Conservation (phyloP, 352 stramenopile genomes). For the Globisporangium acanthophoron region DNA sequence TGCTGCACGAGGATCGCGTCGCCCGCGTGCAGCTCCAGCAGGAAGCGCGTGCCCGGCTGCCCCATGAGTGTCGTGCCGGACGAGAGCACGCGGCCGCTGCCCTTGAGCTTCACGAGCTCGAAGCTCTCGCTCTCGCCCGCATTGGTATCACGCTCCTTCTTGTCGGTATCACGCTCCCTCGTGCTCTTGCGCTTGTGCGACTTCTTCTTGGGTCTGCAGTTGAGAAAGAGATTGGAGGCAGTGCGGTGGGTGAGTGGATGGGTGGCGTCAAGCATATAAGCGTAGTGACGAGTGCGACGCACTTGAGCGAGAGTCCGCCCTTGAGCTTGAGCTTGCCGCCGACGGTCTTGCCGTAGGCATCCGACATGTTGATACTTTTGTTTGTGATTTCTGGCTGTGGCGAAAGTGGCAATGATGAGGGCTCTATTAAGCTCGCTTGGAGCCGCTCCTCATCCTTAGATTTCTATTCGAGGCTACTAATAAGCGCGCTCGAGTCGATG, state of each 20-base stretch:
- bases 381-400: too few species aligned
- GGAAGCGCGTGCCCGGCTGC: conserved; percentile 75
- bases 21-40: conserved; percentile 70
- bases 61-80: conserved; percentile 88
- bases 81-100: conserved; percentile 77
- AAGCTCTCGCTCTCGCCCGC: conserved; percentile 30
- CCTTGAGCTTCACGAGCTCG: conserved; percentile 71
- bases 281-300: conserved; percentile 5
- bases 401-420: too few species aligned
- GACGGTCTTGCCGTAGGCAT: conserved; percentile 63
- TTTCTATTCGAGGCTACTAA: too few species aligned
- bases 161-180: conserved; percentile 30
- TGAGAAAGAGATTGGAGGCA: neutral
- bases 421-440: too few species aligned
- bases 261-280: neutral
- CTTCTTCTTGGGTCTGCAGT: conserved; percentile 28
- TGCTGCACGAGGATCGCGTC: conserved; percentile 87
- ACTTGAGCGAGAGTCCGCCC: conserved; percentile 79
- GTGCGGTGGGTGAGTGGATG: too few species aligned
- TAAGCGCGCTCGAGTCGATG: too few species aligned
- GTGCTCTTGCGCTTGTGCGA: conserved; percentile 46
- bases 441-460: too few species aligned
- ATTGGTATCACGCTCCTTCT: conserved; percentile 10
- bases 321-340: conserved; percentile 81
- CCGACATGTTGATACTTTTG: conserved; percentile 1